phyloP scores from a whole-genome alignment of 2,329 filamentous ascomycete genomes.

The Diaporthe amygdali region DNA sequence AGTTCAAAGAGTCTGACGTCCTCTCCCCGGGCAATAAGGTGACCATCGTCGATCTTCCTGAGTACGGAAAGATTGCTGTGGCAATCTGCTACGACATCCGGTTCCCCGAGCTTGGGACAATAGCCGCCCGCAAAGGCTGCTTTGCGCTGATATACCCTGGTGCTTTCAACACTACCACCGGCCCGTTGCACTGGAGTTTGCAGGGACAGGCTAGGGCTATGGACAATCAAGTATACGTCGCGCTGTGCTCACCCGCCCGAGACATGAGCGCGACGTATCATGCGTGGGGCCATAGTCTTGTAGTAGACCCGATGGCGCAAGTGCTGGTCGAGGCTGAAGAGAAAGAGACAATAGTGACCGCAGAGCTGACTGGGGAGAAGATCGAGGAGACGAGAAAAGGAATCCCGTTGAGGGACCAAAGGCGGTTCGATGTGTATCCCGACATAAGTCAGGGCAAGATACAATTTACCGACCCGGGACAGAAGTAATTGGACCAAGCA shows the following conservation, averaged over 20 bases:
- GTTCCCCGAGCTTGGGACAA: conserved; percentile 90
- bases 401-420: conserved; percentile 84
- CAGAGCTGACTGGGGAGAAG: conserved; percentile 69
- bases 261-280: conserved; percentile 80
- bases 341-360: conserved; percentile 75
- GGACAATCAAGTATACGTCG: conserved; percentile 95
- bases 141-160: conserved; percentile 92
- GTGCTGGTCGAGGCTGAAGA: conserved; percentile 83
- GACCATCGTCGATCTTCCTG: conserved; percentile 84
- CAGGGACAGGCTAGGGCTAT: conserved; percentile 82
- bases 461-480: conserved; percentile 21
- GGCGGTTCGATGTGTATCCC: conserved; percentile 93
- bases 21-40: conserved; percentile 84
- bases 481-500: not conserved
- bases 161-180: conserved; percentile 96
- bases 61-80: conserved; percentile 84
- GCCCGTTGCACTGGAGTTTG: conserved; percentile 88
- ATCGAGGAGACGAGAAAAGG: conserved; percentile 79
- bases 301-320: conserved; percentile 85
- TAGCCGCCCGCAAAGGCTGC: conserved; percentile 83
- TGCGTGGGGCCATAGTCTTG: conserved; percentile 89
- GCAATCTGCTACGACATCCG: conserved; percentile 98
- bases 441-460: conserved; percentile 74
- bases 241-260: conserved; percentile 87
- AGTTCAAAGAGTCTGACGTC: conserved; percentile 88